Base-by-base conservation (phyloP, 2,329 filamentous ascomycete species). In the Aspergillus sp. region DNA sequence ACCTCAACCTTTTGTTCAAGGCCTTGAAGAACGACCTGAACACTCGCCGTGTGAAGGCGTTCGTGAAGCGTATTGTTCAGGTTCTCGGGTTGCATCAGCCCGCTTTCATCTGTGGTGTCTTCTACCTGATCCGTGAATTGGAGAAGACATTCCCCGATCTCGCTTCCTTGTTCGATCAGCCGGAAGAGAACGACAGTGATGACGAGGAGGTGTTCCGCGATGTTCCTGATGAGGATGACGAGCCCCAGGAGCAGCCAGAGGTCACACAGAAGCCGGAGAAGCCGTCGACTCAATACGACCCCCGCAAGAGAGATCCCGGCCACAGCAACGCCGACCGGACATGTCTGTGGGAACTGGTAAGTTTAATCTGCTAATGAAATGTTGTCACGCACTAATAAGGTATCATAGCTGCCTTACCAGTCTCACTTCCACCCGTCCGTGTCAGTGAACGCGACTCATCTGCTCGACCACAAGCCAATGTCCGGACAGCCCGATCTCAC, bases 351-450 rank as follows among this genome's bases (percentile, higher is more conserved):
- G 95, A 99, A 75, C 75, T 97, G 63, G 83, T 95, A 78, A 77
- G 85, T 78, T 58, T 39, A 60, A 25, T n/a, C 23, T 48, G 13
- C 36, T 19, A 13, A 25, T 7, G 5, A 10, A 10, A 13, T 52
- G 17, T 19, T 47, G 41, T 30, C 10, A 53, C 25, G 10, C 39
- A n/a, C 51, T 60, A 21, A 62, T 57, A 36, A 52, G 28, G 30
- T 80, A 2, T 53, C 19, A 49, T 60, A 76, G 75, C 74, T 85
- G 5, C 92, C 92, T 1, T 89, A 91, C 65, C 78, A 91, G 56
- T 82, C 82, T 17, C 95, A 99, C 75, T 99, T 91, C 75, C 96
- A 99, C 72, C 95, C 95, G 1, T 96, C 95, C 0, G 94, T 99
- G 2, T 87, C 89, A 38, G 85, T 97, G 5, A 94, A 92, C 72